Evolutionary conservation across 2,329 filamentous ascomycete species (phyloP), one percentile per base, ranked within the genome.

Genomic region (Leptosphaerulina australis): DNA sequence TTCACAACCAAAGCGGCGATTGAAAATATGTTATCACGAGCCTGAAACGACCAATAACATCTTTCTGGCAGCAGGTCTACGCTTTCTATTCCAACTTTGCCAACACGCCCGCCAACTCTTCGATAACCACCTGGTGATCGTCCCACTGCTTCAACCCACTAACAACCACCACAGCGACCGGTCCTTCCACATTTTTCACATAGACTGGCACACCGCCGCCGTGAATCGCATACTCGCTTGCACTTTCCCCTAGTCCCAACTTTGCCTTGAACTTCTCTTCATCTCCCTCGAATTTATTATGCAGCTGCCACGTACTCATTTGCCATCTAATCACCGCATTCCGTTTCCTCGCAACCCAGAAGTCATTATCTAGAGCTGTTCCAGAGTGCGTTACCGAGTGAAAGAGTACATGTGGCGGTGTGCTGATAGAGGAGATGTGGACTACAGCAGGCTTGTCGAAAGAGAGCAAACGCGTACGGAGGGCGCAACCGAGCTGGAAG

Each of bases 111-210:
- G 30, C 55, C 55, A 66, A 39, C 54, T 60, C 62, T 68, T 91
- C 86, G 1, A 88, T 80, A 67, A 92, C 85, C 37, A 91, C 84
- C 21, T 84, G 85, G 71, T 93, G 89, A 73, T 93, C 89, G 74
- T 91, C 83, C 66, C 88, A 80, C 75, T 91, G 88, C 79, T 86
- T 88, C 71, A 93, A 71, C 8, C 89, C 89, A 70, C 85, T 89
- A 2, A 93, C 88, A 11, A 91, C 83, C 4, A 90, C 83, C 2
- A 91, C 86, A 0, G 83, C 88, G 11, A 91, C 85, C 3, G 90
- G 73, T 0, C 87, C 87, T 73, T 91, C 88, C 1, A 91, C 87
- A 0, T 86, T 85, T 44, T 74, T 74, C 7, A 92, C 88, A 5
- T 82, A 78, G 17, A 93, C 80, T 0, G 89, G 89, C 49, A 90